Percentiles rank a stretch among this genome's conserved stretches.
Evolutionary conservation across 129 eudicot species (phyloP).

Genomic region (Scalesia atractyloides): DNA sequence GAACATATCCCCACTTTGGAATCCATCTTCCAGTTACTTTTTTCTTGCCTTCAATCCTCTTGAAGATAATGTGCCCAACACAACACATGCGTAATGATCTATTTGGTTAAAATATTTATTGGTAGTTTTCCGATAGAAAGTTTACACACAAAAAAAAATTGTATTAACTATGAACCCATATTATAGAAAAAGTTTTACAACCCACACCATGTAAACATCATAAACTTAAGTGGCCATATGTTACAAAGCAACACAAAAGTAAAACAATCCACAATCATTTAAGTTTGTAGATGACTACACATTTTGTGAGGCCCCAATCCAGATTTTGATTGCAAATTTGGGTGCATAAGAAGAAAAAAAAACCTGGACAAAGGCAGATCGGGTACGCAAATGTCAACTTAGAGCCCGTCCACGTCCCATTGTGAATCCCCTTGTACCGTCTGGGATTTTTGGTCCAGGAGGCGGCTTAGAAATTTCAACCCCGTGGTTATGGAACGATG

Average conservation of each 20-base stretch:
- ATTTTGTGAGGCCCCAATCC: constrained; percentile 8
- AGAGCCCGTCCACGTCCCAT: constrained; percentile 93
- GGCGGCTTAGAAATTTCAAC: constrained; percentile 83
- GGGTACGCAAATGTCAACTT: constrained; percentile 24
- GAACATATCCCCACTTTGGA: background rate
- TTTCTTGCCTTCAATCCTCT: too few species aligned
- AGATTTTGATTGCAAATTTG: background rate
- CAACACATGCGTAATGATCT: too few species aligned
- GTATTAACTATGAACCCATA: background rate
- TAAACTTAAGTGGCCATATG: constrained; percentile 18
- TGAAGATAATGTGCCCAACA: too few species aligned
- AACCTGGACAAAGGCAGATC: background rate
- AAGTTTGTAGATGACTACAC: constrained; percentile 21
- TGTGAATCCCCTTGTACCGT: constrained; percentile 90
- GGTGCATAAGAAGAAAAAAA: constrained; percentile 2
- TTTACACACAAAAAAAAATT: too few species aligned
- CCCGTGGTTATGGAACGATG: constrained; percentile 37
- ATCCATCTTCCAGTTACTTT: too few species aligned
- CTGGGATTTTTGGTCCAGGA: constrained; percentile 98
- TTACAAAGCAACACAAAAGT: constrained; percentile 30
- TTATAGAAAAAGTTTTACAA: background rate
- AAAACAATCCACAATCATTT: constrained; percentile 18
- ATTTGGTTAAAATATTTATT: too few species aligned
- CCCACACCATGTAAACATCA: constrained; percentile 6
- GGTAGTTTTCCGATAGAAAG: too few species aligned